Percentiles rank a stretch among this genome's conserved stretches.
Conservation (phyloP, 2,329 filamentous ascomycete species). For the Aspergillus sp. region DNA sequence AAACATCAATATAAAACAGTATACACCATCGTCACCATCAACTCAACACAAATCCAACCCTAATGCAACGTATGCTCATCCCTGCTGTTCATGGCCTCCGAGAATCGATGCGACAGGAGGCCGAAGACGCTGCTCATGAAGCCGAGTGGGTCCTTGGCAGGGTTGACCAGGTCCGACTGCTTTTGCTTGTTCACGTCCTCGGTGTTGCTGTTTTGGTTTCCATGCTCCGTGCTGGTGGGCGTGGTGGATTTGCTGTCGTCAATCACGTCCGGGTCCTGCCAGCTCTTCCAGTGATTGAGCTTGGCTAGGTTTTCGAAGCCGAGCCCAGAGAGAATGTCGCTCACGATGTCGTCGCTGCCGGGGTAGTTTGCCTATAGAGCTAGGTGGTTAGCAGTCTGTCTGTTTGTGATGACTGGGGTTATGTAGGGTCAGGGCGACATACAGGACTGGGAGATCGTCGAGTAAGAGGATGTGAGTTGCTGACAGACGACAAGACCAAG, state of each 20-base stretch:
- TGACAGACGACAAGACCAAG: conserved; percentile 7
- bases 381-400: background rate
- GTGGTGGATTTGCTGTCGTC: conserved; percentile 6
- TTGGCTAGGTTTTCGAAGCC: conserved; percentile 13
- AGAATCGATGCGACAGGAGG: conserved; percentile 18
- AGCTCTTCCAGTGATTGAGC: conserved; percentile 8
- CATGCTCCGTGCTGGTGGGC: background rate
- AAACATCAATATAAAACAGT: background rate
- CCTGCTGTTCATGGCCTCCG: conserved; percentile 24
- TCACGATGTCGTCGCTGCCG: conserved; percentile 16
- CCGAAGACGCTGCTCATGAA: conserved; percentile 21
- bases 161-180: background rate
- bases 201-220: background rate
- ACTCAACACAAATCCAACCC: background rate
- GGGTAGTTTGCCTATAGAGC: conserved; percentile 23
- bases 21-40: too few relatives aligned
- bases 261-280: background rate
- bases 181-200: conserved; percentile 2
- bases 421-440: background rate
- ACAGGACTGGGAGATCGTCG: conserved; percentile 9
- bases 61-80: conserved; percentile 28
- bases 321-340: conserved; percentile 15
- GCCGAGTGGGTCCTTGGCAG: conserved; percentile 15
- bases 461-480: conserved; percentile 4
- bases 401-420: background rate